Conservation (phyloP, 371 early-diverging fungal species). For the Haplosporangium sp. region DNA sequence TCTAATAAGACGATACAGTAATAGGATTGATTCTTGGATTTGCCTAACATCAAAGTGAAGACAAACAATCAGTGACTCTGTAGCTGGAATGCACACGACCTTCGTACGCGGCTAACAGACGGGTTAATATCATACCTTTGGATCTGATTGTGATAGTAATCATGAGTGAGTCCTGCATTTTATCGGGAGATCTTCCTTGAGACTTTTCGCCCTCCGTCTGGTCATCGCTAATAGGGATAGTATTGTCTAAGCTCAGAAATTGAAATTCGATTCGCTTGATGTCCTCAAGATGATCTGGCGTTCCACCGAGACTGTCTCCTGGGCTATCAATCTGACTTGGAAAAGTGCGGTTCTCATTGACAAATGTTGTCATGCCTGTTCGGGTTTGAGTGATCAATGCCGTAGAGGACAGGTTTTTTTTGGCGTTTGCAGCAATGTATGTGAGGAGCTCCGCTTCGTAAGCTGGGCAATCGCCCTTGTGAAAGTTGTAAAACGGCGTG, state of each 20-base stretch:
- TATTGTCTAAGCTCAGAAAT: conserved; percentile 11
- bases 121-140: conserved; percentile 22
- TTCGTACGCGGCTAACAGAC: not conserved
- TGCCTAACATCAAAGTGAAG: conserved; percentile 12
- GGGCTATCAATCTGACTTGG: conserved; percentile 41
- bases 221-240: not conserved
- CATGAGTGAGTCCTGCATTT: conserved; percentile 9
- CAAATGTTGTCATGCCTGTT: conserved; percentile 9
- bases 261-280: conserved; percentile 27
- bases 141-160: conserved; percentile 38
- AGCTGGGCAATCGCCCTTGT: not conserved
- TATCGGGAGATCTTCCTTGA: not conserved
- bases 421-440: conserved; percentile 41
- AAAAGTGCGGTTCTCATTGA: conserved; percentile 14
- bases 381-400: conserved; percentile 2
- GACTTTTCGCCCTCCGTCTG: not conserved
- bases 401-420: conserved; percentile 17
- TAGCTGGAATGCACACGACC: no score
- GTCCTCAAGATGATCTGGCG: conserved; percentile 34
- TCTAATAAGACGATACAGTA: conserved; percentile 24
- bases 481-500: conserved; percentile 39
- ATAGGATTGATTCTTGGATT: conserved; percentile 21
- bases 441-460: conserved; percentile 38
- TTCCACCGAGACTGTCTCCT: conserved; percentile 29
- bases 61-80: no score